Evolutionary conservation across 345 rosid species (phyloP), one percentile per base, ranked within the genome.

Genomic region (Salix dunnii): DNA sequence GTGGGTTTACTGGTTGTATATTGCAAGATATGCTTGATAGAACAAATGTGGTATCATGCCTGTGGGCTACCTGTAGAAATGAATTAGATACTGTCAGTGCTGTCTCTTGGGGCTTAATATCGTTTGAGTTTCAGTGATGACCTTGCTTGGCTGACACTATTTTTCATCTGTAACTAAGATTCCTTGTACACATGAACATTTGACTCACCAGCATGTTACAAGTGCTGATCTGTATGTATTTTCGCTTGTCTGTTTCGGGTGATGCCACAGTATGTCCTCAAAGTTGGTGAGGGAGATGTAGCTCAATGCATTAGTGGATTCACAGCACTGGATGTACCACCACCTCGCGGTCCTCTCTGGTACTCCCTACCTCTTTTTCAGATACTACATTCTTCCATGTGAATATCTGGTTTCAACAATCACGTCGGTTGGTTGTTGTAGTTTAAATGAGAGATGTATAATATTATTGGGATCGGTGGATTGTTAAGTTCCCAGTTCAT

Each of bases 281-380:
- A 96, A 88, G 91, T 96, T 43, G 91, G 96, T 2, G 90, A 90
- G 73, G 98, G 94, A 65, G 48, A 90, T 51, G 78, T 21, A 2
- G 93, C 97, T 76, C 96, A 93, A 79, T 93, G 99, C 92, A 85
- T 93, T 73, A 96, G 96, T 68, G 98, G 99, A 69, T 96, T 93
- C 81, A 86, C 88, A 35, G 94, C 91, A 30, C 35, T 96, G 21
- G 99, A 93, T 64, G 81, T 92, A 55, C 89, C 95, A 65, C 98
- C 98, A 42, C 98, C 99, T 35, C 94, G 89, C 30, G 99, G 99
- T 61, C 97, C 97, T 33, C 96, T 96, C 88, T 92, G 97, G 98
- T 94, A 91, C 30, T 46, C 53, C 51, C 35, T 30, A 6, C 58
- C 2, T 2, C 46, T 68, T 16, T 69, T 31, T 5, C 5, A 23